Evolutionary conservation across 2,329 filamentous ascomycete species (phyloP).

Genomic region (Colletotrichum truncatum): DNA sequence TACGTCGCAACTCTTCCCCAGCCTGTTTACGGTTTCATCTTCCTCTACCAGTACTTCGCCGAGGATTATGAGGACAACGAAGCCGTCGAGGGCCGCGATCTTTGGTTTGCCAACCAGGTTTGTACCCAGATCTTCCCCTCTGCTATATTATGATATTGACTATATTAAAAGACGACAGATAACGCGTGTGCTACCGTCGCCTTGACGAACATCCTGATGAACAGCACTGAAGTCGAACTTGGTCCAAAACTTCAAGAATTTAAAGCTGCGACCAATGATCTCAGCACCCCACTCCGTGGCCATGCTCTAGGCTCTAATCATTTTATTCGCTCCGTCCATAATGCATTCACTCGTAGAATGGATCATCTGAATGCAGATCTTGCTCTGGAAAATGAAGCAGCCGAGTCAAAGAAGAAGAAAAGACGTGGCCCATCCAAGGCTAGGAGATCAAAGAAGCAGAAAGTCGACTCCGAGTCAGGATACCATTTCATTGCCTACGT

Average conservation of each 20-base stretch:
- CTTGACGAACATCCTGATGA: constrained; percentile 93
- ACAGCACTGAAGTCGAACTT: constrained; percentile 72
- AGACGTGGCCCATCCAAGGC: constrained; percentile 45
- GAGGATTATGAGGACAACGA: constrained; percentile 63
- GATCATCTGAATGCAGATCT: constrained; percentile 81
- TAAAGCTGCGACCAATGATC: constrained; percentile 73
- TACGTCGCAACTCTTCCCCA: constrained; percentile 73
- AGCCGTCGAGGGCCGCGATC: constrained; percentile 55
- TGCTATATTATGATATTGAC: neutral
- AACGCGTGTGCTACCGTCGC: constrained; percentile 95
- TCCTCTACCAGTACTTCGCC: constrained; percentile 79
- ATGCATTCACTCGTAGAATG: constrained; percentile 83
- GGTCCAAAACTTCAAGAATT: constrained; percentile 77
- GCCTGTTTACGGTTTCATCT: constrained; percentile 86
- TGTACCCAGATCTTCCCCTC: constrained; percentile 25
- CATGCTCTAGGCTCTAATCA: constrained; percentile 77
- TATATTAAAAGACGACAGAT: constrained; percentile 67
- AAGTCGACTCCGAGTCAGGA: constrained; percentile 65
- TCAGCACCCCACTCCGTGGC: constrained; percentile 79
- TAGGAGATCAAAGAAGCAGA: constrained; percentile 48
- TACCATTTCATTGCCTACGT: constrained; percentile 94
- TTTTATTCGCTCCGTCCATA: constrained; percentile 85
- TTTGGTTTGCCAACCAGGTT: constrained; percentile 97
- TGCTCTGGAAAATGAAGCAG: constrained; percentile 66
- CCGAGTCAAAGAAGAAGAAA: constrained; percentile 46